Evolutionary conservation across 2,329 filamentous ascomycete genomes (phyloP).

Genomic region (Niveomyces coronatus): DNA sequence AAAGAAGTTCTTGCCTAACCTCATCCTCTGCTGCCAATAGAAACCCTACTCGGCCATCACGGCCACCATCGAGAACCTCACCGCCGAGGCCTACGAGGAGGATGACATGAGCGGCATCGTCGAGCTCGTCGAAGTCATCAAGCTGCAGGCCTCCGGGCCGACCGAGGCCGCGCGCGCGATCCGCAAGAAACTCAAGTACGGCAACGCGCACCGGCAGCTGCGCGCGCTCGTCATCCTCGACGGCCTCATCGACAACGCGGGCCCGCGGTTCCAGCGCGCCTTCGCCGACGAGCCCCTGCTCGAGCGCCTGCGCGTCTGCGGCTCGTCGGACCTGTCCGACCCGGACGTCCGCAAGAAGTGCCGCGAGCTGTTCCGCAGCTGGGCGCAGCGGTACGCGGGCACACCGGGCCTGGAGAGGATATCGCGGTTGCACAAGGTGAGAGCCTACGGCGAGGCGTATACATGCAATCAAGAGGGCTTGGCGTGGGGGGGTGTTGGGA

Average conservation of each 20-base stretch:
- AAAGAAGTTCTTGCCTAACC: background rate
- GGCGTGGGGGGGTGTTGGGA: too few species aligned
- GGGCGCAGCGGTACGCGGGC: constrained; percentile 78
- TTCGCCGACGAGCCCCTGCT: constrained; percentile 88
- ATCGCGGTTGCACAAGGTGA: constrained; percentile 62
- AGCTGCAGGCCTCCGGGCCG: constrained; percentile 77
- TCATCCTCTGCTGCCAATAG: constrained; percentile 26
- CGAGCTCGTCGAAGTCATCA: constrained; percentile 88
- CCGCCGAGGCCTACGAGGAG: constrained; percentile 79
- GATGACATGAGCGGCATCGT: constrained; percentile 88
- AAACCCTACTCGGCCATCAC: constrained; percentile 90
- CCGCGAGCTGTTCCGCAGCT: constrained; percentile 74
- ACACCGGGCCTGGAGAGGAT: constrained; percentile 72
- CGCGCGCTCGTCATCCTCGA: constrained; percentile 83
- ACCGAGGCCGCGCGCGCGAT: constrained; percentile 84
- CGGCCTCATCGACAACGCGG: constrained; percentile 89
- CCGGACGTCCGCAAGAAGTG: constrained; percentile 81
- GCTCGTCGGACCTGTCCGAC: constrained; percentile 76
- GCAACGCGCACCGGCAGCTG: constrained; percentile 84
- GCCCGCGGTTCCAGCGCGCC: constrained; percentile 70
- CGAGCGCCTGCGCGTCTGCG: constrained; percentile 80
- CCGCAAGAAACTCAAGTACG: constrained; percentile 98
- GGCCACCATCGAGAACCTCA: constrained; percentile 83
- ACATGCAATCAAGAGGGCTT: too few species aligned
- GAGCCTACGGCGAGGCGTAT: background rate